Percentiles rank a stretch among this genome's conserved stretches.
Evolutionary conservation across 352 stramenopile species (phyloP).

Genomic region (Phytophthora capsici): DNA sequence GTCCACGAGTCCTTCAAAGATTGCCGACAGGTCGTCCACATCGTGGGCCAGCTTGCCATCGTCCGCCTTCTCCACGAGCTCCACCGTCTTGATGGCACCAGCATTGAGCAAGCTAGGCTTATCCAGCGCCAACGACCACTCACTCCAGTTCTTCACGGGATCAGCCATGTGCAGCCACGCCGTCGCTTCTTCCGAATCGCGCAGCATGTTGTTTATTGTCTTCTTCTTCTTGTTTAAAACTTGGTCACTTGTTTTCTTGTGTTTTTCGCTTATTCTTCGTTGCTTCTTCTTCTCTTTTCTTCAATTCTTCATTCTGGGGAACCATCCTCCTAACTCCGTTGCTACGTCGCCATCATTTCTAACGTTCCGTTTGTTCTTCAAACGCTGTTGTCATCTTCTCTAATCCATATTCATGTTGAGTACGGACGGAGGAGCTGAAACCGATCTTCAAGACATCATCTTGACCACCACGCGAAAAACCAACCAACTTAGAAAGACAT

Average conservation of each 20-base stretch:
- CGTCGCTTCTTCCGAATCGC: constrained; percentile 62
- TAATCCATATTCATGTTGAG: constrained; percentile 63
- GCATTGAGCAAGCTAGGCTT: constrained; percentile 40
- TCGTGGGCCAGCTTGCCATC: constrained; percentile 78
- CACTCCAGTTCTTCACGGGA: constrained; percentile 53
- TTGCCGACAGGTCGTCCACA: constrained; percentile 76
- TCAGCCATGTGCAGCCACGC: constrained; percentile 61
- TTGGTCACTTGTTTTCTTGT: constrained; percentile 49
- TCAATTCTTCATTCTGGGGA: constrained; percentile 82
- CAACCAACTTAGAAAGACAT: constrained; percentile 92
- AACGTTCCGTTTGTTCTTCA: constrained; percentile 73
- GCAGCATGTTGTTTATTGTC: constrained; percentile 62
- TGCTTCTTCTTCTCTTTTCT: constrained; percentile 72
- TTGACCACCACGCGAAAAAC: constrained; percentile 76
- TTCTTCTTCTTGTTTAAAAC: constrained; percentile 40
- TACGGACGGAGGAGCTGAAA: constrained; percentile 73
- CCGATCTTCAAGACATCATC: constrained; percentile 77
- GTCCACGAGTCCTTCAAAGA: constrained; percentile 76
- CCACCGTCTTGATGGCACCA: constrained; percentile 28
- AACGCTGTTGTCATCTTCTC: constrained; percentile 56
- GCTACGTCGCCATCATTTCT: constrained; percentile 81
- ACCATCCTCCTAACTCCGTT: constrained; percentile 83
- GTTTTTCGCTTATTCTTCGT: constrained; percentile 44
- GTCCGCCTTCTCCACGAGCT: constrained; percentile 71
- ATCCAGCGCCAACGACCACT: constrained; percentile 53